These are phyloP conservation scores for Ascochyta fabae DNA, from an alignment of 2,329 filamentous ascomycete species.

Conservation along the genomic window DNA sequence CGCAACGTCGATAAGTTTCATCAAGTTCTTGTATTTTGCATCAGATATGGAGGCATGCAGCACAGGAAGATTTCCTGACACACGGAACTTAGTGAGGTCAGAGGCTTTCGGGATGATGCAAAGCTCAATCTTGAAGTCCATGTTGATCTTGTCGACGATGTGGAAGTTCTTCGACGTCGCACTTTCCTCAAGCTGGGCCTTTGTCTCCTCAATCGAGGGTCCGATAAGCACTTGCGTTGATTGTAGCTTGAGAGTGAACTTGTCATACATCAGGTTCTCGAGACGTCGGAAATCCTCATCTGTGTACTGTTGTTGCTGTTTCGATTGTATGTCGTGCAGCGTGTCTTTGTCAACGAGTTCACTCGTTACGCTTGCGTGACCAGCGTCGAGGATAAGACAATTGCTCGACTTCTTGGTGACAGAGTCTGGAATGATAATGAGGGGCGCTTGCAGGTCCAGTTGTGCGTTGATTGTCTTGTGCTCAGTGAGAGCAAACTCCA, in stretches of 20 bases:
- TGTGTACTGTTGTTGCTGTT: conserved; percentile 85
- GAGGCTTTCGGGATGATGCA: conserved; percentile 97
- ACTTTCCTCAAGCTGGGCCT: conserved; percentile 74
- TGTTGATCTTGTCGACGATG: conserved; percentile 94
- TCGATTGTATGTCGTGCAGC: conserved; percentile 86
- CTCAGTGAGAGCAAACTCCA: conserved; percentile 95
- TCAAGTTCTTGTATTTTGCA: conserved; percentile 93
- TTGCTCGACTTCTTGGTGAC: conserved; percentile 81
- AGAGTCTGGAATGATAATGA: conserved; percentile 95
- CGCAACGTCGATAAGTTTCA: conserved; percentile 94
- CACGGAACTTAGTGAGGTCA: conserved; percentile 87
- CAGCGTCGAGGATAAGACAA: conserved; percentile 93
- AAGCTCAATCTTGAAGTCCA: conserved; percentile 94
- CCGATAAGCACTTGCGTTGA: conserved; percentile 96
- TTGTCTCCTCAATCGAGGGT: conserved; percentile 88
- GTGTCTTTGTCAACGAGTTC: conserved; percentile 92
- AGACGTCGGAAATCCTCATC: conserved; percentile 88
- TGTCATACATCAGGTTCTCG: conserved; percentile 96
- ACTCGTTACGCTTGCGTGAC: conserved; percentile 93
- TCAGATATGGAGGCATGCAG: conserved; percentile 93
- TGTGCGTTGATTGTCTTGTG: conserved; percentile 98
- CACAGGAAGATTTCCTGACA: conserved; percentile 90
- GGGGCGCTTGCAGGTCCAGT: conserved; percentile 89
- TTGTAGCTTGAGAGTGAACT: conserved; percentile 88
- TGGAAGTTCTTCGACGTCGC: conserved; percentile 77